Base-by-base conservation (phyloP, 2,329 filamentous ascomycete genomes). In the Colletotrichum tropicicola region DNA sequence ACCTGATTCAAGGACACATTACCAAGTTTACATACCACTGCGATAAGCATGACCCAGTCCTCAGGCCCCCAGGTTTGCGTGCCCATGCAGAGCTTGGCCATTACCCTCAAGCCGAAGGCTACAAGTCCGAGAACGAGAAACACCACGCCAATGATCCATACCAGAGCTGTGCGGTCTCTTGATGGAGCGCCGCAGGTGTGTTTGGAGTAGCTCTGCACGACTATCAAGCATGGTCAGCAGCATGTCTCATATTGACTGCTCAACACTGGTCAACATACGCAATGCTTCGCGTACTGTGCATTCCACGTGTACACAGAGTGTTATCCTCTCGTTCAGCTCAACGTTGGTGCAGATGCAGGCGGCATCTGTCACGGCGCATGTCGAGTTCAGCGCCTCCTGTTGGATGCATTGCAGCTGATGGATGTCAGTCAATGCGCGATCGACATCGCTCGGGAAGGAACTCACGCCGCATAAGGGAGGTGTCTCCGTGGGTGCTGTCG, bases 21-120 rank as follows among this genome's bases (percentile, higher is more conserved):
- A 7, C 3, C 25, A 10, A 9, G n/a, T 19, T 15, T 9, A 60
- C 74, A 37, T 68, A 79, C 77, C 59, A 72, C 70, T 7, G 76
- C 72, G 17, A 70, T 62, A 5, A 77, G 61, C 71, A 80, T 77
- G 10, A 80, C 68, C 67, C 78, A 80, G 66, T 82, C 80, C 28
- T 82, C 80, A 3, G 73, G 15, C n/a, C 74, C 75, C 74, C 74
- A 77, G 7, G 65, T 59, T 30, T 71, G 72, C 1, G 70, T 55
- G 9, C 73, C 69, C 19, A 74, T 41, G 37, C 61, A 55, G 3
- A 77, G 27, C n/a, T 72, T 70, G 13, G 75, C 70, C 41, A 70
- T 17, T 13, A 73, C 73, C 44, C 75, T 70, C 19, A 76, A 63
- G 21, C 68, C 48, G 47, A 77, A 77, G 19, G 72, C 73, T 7